Evolutionary conservation across 192 early-diverging fungal species (phyloP).

Genomic region (Backusella psychrophila): DNA sequence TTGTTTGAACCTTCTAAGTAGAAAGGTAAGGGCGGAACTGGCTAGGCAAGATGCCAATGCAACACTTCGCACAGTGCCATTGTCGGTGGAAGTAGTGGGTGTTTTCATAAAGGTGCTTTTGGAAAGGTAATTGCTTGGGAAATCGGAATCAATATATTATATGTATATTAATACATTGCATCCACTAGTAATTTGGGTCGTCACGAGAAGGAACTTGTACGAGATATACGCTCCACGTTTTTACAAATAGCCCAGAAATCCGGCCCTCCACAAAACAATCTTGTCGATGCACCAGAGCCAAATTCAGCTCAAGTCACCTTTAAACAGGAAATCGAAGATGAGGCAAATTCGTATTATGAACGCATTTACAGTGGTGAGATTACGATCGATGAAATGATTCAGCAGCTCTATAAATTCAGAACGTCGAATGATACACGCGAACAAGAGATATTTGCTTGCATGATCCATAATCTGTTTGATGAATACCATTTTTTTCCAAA

Average conservation of each 20-base stretch:
- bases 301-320: constrained; percentile 40
- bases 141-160: not conserved
- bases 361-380: constrained; percentile 78
- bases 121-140: constrained; percentile 37
- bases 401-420: constrained; percentile 77
- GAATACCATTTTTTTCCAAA: constrained; percentile 94
- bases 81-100: constrained; percentile 64
- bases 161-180: not conserved
- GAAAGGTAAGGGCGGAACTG: constrained; percentile 56
- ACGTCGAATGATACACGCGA: constrained; percentile 72
- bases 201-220: constrained; percentile 8
- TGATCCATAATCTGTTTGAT: constrained; percentile 93
- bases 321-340: constrained; percentile 74
- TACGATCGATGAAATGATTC: constrained; percentile 81
- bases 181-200: not conserved
- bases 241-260: constrained; percentile 34
- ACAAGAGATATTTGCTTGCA: constrained; percentile 84
- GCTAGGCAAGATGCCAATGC: constrained; percentile 41
- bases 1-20: constrained; percentile 73
- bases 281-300: not conserved
- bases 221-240: constrained; percentile 14
- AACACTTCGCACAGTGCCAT: constrained; percentile 41
- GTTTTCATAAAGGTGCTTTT: constrained; percentile 67
- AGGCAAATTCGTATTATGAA: constrained; percentile 74
- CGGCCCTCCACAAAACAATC: constrained; percentile 20